These are phyloP conservation scores for Asterella californica DNA, from an alignment of 225 moss, liverwort and hornwort species.

Conservation along the genomic window DNA sequence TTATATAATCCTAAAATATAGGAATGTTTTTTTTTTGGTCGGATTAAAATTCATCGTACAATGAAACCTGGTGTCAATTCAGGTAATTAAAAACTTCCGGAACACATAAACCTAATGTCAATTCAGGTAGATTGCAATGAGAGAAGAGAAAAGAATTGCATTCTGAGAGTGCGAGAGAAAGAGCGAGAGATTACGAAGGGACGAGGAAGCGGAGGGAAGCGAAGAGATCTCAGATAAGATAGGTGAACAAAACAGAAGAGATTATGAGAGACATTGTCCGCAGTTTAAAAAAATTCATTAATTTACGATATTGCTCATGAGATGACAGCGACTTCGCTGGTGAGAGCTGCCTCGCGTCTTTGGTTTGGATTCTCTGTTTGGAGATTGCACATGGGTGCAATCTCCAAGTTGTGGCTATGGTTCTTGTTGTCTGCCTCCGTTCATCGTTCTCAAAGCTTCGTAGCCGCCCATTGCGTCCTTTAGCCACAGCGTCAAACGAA, in stretches of 20 bases:
- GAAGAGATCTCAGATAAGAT: constrained; percentile 1
- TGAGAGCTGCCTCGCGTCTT: constrained; percentile 2
- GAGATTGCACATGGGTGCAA: too few species aligned
- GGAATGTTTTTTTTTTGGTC: too few species aligned
- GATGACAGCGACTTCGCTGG: constrained; percentile 23
- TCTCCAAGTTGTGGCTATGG: too few species aligned
- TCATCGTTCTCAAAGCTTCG: constrained; percentile 97
- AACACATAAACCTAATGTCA: too few species aligned
- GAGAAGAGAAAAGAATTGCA: neutral
- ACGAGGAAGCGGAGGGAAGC: neutral
- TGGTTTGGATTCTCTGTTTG: too few species aligned
- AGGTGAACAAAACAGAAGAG: neutral
- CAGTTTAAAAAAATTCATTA: constrained; percentile 7
- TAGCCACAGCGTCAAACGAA: constrained; percentile 95
- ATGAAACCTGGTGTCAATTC: too few species aligned
- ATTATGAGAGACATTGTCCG: constrained; percentile 1
- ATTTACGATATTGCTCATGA: constrained; percentile 22
- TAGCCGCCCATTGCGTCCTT: constrained; percentile 91
- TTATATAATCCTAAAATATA: too few species aligned
- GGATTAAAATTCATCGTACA: too few species aligned
- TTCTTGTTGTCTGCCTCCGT: constrained; percentile 92
- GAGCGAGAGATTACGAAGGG: neutral
- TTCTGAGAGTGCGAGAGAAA: neutral
- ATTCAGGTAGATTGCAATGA: too few species aligned
- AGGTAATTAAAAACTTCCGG: too few species aligned